Conservation (phyloP, 2,329 filamentous ascomycete species). For the Blumeria hordei region DNA sequence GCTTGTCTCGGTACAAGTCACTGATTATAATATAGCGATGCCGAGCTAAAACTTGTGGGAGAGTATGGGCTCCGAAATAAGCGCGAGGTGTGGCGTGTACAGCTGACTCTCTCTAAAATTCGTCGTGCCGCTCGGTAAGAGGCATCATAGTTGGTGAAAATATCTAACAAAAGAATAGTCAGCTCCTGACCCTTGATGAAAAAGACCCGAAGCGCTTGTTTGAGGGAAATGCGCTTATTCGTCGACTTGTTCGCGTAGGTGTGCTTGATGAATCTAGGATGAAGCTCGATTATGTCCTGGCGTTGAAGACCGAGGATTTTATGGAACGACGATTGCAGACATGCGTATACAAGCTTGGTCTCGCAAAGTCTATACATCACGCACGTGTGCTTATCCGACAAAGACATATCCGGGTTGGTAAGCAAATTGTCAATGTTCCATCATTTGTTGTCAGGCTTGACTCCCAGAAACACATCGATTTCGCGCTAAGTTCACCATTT, state of each 20-base stretch:
- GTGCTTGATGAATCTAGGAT: constrained; percentile 99
- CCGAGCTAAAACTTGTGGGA: constrained; percentile 97
- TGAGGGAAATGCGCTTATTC: constrained; percentile 99
- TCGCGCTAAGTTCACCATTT: constrained; percentile 89
- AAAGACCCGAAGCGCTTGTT: constrained; percentile 99
- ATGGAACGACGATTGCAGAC: constrained; percentile 99
- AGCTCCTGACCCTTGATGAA: constrained; percentile 98
- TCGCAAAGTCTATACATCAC: constrained; percentile 99
- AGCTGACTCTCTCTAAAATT: constrained; percentile 99
- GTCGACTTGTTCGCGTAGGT: constrained; percentile 97
- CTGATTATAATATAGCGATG: constrained; percentile 65
- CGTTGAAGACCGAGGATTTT: constrained; percentile 98
- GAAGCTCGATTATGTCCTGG: constrained; percentile 99
- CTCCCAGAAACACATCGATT: constrained; percentile 99
- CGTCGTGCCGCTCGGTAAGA: constrained; percentile 99
- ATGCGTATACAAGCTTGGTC: constrained; percentile 98
- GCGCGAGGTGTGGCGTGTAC: constrained; percentile 99
- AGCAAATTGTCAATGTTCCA: constrained; percentile 99
- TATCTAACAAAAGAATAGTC: constrained; percentile 30
- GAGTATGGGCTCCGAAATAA: constrained; percentile 99
- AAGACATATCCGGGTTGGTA: constrained; percentile 98
- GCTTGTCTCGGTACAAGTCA: constrained; percentile 96
- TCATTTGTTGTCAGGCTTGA: constrained; percentile 99
- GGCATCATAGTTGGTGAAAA: background rate
- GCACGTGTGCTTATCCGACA: constrained; percentile 98